Percentiles rank a stretch among this genome's conserved stretches.
Conservation (phyloP, 768 basidiomycete genomes). For the Pleurotus djamor region DNA sequence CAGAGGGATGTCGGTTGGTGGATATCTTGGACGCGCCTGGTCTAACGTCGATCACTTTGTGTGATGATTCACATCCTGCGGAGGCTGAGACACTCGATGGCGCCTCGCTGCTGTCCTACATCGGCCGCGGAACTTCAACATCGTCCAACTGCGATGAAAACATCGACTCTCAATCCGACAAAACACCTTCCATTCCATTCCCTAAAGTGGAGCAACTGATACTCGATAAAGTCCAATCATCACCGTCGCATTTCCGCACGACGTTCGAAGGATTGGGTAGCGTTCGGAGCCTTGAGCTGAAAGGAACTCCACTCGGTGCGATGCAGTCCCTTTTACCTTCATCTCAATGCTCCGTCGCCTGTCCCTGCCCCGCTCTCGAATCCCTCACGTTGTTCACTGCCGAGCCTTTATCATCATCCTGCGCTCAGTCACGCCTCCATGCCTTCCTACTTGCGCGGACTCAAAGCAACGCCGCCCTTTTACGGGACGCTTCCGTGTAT, state of each 20-base stretch:
- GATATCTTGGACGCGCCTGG: conserved; percentile 37
- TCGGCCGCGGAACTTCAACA: conserved; percentile 21
- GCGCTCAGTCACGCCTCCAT: conserved; percentile 18
- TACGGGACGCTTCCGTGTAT: conserved; percentile 29
- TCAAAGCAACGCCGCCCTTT: conserved; percentile 15
- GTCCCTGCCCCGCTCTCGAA: conserved; percentile 30
- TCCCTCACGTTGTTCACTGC: conserved; percentile 25
- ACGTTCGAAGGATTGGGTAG: conserved; percentile 27
- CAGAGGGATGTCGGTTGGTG: conserved; percentile 37
- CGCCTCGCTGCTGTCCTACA: conserved; percentile 31
- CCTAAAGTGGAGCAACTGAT: conserved; percentile 32
- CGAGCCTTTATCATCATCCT: conserved; percentile 13
- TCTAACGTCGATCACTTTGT: conserved; percentile 33
- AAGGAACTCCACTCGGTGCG: conserved; percentile 29
- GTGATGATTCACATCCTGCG: conserved; percentile 42
- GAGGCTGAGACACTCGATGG: conserved; percentile 39
- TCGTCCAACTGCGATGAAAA: conserved; percentile 9
- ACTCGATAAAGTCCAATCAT: conserved; percentile 34
- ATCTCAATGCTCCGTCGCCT: conserved; percentile 5
- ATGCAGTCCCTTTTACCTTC: conserved; percentile 27
- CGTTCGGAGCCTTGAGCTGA: conserved; percentile 29
- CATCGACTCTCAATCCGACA: neutral
- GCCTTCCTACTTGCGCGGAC: conserved; percentile 21
- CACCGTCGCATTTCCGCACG: conserved; percentile 23
- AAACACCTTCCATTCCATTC: conserved; percentile 21